Evolutionary conservation across 73 alveolate genomes (phyloP).

Genomic region (Tetrahymena borealis): DNA sequence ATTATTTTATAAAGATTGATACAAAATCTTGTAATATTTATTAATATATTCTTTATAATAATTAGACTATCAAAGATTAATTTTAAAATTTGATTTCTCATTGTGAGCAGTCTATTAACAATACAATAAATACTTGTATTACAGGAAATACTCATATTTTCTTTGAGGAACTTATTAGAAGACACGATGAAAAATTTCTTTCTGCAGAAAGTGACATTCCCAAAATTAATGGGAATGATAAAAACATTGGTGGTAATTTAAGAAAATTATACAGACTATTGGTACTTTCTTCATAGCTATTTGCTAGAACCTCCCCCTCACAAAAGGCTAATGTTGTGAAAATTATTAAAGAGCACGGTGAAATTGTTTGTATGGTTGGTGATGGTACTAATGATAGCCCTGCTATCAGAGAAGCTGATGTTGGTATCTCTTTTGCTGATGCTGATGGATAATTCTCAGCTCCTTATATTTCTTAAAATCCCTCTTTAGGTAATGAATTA

Average conservation of each 20-base stretch:
- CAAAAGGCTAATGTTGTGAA: slow-evolving; percentile 70
- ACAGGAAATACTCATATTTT: not conserved
- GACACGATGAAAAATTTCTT: not conserved
- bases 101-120: not conserved
- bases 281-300: slow-evolving; percentile 61
- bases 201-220: not conserved
- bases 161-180: not conserved
- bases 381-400: slow-evolving; percentile 93
- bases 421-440: slow-evolving; percentile 35
- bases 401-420: slow-evolving; percentile 81
- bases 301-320: slow-evolving; percentile 86
- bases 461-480: slow-evolving; percentile 21
- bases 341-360: slow-evolving; percentile 48
- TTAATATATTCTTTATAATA: no score
- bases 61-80: not conserved
- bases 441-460: slow-evolving; percentile 45
- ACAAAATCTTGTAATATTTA: no score
- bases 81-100: not conserved
- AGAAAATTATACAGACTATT: not conserved
- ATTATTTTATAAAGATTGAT: no score
- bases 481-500: not conserved
- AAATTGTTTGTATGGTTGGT: slow-evolving; percentile 78
- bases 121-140: not conserved
- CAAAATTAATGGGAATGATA: not conserved
- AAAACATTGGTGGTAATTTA: not conserved